These are phyloP conservation scores for Crepidotus variabilis DNA, from an alignment of 768 basidiomycete genomes.

Conservation along the genomic window DNA sequence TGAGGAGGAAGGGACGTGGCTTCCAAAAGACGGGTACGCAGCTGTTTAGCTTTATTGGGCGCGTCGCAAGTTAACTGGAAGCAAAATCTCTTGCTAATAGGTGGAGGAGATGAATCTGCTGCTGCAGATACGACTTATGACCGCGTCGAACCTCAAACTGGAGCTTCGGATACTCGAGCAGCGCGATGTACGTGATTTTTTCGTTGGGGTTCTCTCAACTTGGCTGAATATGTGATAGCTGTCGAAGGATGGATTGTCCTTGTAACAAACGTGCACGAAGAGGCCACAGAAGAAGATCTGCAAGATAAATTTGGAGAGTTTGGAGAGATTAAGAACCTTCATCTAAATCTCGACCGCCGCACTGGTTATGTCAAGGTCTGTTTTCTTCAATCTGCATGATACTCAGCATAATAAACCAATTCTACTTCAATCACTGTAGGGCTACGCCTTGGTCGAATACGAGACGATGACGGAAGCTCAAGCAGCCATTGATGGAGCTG, in stretches of 20 bases:
- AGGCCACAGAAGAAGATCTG: conserved; percentile 96
- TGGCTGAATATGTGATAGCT: conserved; percentile 44
- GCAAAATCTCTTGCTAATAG: conserved; percentile 27
- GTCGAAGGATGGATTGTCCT: conserved; percentile 99
- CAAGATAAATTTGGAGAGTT: conserved; percentile 95
- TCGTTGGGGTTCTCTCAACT: not conserved
- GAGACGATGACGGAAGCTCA: conserved; percentile 94
- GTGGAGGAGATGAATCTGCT: conserved; percentile 58
- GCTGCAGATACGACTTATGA: conserved; percentile 74
- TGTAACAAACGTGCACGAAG: conserved; percentile 95
- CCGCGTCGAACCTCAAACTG: conserved; percentile 67
- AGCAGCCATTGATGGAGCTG: conserved; percentile 87
- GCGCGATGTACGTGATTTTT: conserved; percentile 67
- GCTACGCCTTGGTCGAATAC: conserved; percentile 97
- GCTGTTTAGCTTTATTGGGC: conserved; percentile 11
- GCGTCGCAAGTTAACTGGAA: conserved; percentile 3
- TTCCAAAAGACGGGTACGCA: conserved; percentile 68
- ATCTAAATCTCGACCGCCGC: conserved; percentile 93
- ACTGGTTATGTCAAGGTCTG: conserved; percentile 98
- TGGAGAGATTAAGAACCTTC: conserved; percentile 96
- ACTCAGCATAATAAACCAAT: not conserved
- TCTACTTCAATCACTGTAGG: conserved; percentile 35
- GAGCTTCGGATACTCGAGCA: conserved; percentile 72
- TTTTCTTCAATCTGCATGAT: not conserved
- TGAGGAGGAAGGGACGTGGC: conserved; percentile 79